Percentiles rank a stretch among this genome's conserved stretches.
These are phyloP conservation scores for Lolium multiflorum DNA, from an alignment of 176 grass and related monocot genomes.

Conservation along the genomic window DNA sequence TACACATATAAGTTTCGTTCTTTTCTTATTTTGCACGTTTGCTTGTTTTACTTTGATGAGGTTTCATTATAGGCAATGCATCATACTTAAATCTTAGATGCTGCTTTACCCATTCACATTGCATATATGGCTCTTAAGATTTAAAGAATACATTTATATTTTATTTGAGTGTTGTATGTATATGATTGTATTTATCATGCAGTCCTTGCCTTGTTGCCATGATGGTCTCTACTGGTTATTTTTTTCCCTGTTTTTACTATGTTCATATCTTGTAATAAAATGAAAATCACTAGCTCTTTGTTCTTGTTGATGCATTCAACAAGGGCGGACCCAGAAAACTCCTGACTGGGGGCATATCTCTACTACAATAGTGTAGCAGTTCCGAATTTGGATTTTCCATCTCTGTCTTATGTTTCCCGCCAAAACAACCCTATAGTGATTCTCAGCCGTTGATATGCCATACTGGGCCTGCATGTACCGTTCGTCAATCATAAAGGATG, in stretches of 20 bases:
- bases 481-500: too few species aligned
- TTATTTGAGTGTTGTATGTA: conserved; percentile 18
- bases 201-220: conserved; percentile 15
- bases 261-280: background rate
- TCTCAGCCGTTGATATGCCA: too few species aligned
- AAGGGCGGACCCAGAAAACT: too few species aligned
- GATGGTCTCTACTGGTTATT: background rate
- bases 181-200: background rate
- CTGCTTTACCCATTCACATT: background rate
- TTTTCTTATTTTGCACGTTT: conserved; percentile 11
- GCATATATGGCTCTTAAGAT: background rate
- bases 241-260: background rate
- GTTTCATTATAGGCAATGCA: background rate
- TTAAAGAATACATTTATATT: background rate
- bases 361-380: too few species aligned
- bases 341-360: too few species aligned
- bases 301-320: too few species aligned
- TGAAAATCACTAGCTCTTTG: background rate
- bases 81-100: background rate
- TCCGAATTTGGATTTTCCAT: too few species aligned
- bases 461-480: too few species aligned
- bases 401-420: too few species aligned
- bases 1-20: background rate
- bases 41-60: conserved; percentile 5
- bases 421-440: too few species aligned